These are phyloP conservation scores for Linnemannia exigua DNA, from an alignment of 192 early-diverging fungal species.

Conservation along the genomic window DNA sequence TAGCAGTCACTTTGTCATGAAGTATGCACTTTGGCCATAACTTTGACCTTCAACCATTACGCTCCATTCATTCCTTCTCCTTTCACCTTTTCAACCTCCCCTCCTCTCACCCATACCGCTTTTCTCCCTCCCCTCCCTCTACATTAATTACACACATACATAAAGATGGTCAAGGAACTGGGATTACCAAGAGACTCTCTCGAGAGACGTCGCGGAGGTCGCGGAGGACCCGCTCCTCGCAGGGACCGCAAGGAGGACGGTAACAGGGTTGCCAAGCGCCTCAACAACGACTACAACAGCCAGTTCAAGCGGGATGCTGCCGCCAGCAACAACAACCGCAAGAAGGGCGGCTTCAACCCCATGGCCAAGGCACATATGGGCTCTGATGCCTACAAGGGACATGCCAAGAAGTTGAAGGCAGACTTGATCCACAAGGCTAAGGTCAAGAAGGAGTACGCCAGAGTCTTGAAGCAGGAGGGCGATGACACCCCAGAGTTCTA, in stretches of 20 bases:
- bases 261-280: slow-evolving; percentile 26
- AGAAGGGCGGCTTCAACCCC: slow-evolving; percentile 52
- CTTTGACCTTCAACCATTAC: neutral
- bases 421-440: slow-evolving; percentile 55
- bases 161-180: slow-evolving; percentile 40
- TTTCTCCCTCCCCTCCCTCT: neutral
- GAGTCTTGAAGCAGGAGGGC: slow-evolving; percentile 45
- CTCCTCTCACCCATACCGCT: neutral
- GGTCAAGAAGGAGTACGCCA: slow-evolving; percentile 57
- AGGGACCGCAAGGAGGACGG: slow-evolving; percentile 42
- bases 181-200: slow-evolving; percentile 55
- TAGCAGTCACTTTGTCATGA: neutral
- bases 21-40: neutral
- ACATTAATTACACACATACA: neutral
- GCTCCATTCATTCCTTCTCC: no score
- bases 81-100: no score
- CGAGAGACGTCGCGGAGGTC: slow-evolving; percentile 46
- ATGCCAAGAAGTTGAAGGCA: slow-evolving; percentile 56
- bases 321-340: neutral
- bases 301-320: slow-evolving; percentile 27
- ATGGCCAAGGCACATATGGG: slow-evolving; percentile 57
- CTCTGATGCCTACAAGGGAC: slow-evolving; percentile 52
- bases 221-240: slow-evolving; percentile 50
- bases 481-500: slow-evolving; percentile 52
- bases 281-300: slow-evolving; percentile 49